A percentile compares a stretch with the other conserved stretches of the same genome.
phyloP scores from a whole-genome alignment of 495 filamentous ascomycete species.

The Hyaloscypha hepaticicola region DNA sequence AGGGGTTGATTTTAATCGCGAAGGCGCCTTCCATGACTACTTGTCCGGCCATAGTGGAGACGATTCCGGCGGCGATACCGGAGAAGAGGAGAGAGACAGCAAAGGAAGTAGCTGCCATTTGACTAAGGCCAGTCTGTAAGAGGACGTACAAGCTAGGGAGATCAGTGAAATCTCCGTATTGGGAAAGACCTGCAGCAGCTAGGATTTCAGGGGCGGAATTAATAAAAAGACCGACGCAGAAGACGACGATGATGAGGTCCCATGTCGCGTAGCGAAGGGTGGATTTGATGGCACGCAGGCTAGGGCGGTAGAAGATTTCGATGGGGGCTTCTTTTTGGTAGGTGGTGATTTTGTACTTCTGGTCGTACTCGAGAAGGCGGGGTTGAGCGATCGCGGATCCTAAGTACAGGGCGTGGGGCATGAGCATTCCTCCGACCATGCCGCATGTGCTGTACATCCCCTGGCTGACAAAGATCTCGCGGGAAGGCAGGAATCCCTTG shows the following conservation, averaged over 20 bases:
- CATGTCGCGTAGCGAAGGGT: slow-evolving; percentile 1
- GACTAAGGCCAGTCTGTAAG: background rate
- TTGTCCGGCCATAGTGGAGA: background rate
- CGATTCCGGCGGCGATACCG: background rate
- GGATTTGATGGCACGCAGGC: background rate
- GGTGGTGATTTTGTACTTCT: background rate
- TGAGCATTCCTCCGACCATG: background rate
- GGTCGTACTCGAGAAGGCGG: background rate
- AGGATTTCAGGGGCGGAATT: background rate
- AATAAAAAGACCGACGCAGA: background rate
- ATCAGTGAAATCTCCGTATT: background rate
- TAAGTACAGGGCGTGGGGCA: background rate
- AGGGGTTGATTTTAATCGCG: background rate
- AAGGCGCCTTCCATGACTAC: background rate
- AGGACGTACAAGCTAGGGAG: background rate
- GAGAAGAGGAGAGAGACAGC: background rate
- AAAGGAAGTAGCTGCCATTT: background rate
- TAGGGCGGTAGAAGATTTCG: background rate
- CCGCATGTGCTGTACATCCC: background rate
- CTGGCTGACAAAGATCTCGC: background rate
- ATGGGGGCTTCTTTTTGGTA: background rate
- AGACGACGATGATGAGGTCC: background rate
- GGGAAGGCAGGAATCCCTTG: background rate
- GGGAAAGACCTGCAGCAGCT: background rate
- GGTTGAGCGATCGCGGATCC: background rate